Percentiles rank a stretch among this genome's conserved stretches.
phyloP scores from a whole-genome alignment of 192 early-diverging fungal genomes.

The Dissophora globulifera region DNA sequence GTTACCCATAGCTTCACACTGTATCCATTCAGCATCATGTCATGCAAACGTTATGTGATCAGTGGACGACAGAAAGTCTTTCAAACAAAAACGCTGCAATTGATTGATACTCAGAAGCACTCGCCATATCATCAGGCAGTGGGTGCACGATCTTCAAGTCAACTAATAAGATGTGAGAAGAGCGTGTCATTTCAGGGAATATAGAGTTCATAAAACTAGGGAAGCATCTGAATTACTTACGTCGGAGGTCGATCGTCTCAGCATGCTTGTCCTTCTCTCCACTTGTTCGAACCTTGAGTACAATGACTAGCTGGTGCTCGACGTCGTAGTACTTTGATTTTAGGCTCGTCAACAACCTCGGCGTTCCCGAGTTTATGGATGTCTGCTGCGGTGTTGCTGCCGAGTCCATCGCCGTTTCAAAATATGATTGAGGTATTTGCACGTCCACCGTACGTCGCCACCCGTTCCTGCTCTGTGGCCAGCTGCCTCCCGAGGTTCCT shows the following conservation, averaged over 20 bases:
- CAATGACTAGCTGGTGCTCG: conserved; percentile 2
- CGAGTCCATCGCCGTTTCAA: neutral
- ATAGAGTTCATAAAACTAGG: no score
- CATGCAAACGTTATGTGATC: no score
- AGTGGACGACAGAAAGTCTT: no score
- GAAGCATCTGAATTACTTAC: no score
- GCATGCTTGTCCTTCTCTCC: conserved; percentile 20
- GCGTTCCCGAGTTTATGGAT: neutral
- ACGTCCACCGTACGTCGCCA: conserved; percentile 7
- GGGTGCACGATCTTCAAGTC: no score
- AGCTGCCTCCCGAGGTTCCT: conserved; percentile 3
- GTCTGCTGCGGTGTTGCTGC: neutral
- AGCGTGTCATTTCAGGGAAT: no score
- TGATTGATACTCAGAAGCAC: no score
- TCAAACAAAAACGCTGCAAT: no score
- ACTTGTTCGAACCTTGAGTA: conserved; percentile 14
- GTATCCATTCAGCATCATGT: no score
- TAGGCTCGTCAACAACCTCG: neutral
- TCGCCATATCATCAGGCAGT: no score
- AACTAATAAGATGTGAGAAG: no score
- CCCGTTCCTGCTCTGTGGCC: conserved; percentile 14
- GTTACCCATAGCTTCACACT: no score
- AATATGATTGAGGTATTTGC: neutral
- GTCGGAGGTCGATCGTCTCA: conserved; percentile 3
- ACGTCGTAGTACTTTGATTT: conserved; percentile 10